phyloP scores from a whole-genome alignment of 169 alveolate genomes.

The Eimeria necatrix region DNA sequence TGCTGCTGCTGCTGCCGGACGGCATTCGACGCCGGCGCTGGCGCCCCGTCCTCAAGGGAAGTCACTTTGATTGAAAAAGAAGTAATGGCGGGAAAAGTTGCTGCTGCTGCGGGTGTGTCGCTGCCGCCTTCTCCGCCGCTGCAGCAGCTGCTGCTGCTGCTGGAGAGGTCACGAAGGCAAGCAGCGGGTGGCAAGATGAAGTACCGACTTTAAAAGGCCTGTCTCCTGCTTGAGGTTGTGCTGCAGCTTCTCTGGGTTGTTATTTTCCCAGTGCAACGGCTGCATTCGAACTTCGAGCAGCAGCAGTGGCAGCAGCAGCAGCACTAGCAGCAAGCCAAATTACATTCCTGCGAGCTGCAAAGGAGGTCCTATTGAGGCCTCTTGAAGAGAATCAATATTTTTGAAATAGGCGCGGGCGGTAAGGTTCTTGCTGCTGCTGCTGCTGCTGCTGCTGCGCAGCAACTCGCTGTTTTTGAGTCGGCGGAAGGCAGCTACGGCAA shows the following conservation, averaged over 20 bases:
- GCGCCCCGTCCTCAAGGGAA: neutral
- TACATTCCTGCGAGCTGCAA: neutral
- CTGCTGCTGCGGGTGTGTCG: constrained; percentile 19
- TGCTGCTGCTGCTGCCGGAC: constrained; percentile 15
- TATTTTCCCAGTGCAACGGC: neutral
- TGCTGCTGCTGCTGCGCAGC: constrained; percentile 15
- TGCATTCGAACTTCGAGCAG: neutral
- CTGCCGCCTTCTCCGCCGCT: neutral
- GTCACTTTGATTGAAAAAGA: neutral
- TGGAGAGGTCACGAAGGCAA: neutral
- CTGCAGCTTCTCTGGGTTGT: neutral
- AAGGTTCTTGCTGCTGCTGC: constrained; percentile 8
- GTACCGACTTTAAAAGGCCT: too few relatives aligned
- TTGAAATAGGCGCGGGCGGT: neutral
- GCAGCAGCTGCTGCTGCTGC: constrained; percentile 40
- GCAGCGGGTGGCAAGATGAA: too few relatives aligned
- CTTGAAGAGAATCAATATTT: neutral
- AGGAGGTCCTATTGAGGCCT: neutral
- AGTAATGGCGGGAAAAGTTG: neutral
- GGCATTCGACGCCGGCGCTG: too few relatives aligned
- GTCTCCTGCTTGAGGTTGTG: neutral
- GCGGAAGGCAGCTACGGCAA: neutral
- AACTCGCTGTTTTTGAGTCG: neutral
- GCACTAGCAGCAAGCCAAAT: constrained; percentile 34
- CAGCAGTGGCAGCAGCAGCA: constrained; percentile 22